These are phyloP conservation scores for Mycena maculata DNA, from an alignment of 768 basidiomycete genomes.

Conservation along the genomic window DNA sequence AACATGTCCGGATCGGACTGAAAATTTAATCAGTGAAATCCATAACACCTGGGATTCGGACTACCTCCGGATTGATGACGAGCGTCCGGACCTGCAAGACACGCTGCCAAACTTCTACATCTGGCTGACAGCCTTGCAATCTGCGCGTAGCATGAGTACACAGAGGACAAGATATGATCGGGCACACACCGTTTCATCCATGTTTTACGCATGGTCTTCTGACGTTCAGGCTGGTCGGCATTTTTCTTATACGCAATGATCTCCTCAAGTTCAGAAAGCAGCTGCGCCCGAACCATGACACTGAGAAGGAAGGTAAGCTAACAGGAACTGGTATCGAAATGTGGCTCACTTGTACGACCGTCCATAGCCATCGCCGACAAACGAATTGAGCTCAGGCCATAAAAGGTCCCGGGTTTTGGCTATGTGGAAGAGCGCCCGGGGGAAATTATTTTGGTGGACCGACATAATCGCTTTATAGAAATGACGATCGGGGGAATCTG, in stretches of 20 bases:
- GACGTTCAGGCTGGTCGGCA: slow-evolving; percentile 94
- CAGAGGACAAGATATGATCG: neutral
- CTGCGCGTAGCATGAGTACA: slow-evolving; percentile 51
- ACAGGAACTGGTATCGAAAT: neutral
- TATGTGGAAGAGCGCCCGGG: slow-evolving; percentile 90
- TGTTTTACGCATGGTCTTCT: slow-evolving; percentile 88
- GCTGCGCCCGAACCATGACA: slow-evolving; percentile 96
- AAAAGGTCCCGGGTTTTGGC: slow-evolving; percentile 92
- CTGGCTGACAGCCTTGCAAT: slow-evolving; percentile 94
- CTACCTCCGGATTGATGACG: slow-evolving; percentile 86
- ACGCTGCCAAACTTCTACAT: slow-evolving; percentile 99
- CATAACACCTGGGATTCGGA: neutral
- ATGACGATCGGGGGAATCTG: slow-evolving; percentile 91
- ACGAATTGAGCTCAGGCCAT: slow-evolving; percentile 89
- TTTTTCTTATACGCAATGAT: slow-evolving; percentile 96
- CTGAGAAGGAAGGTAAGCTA: slow-evolving; percentile 52
- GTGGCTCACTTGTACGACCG: slow-evolving; percentile 90
- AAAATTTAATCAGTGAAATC: neutral
- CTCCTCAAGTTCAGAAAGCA: slow-evolving; percentile 98
- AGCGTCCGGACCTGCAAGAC: slow-evolving; percentile 95
- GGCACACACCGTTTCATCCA: slow-evolving; percentile 91
- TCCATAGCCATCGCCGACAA: slow-evolving; percentile 97
- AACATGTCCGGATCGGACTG: slow-evolving; percentile 91
- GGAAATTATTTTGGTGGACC: slow-evolving; percentile 96
- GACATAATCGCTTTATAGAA: slow-evolving; percentile 97